Evolutionary conservation across 2,329 filamentous ascomycete species (phyloP).

Genomic region (Albifimbria verrucaria): DNA sequence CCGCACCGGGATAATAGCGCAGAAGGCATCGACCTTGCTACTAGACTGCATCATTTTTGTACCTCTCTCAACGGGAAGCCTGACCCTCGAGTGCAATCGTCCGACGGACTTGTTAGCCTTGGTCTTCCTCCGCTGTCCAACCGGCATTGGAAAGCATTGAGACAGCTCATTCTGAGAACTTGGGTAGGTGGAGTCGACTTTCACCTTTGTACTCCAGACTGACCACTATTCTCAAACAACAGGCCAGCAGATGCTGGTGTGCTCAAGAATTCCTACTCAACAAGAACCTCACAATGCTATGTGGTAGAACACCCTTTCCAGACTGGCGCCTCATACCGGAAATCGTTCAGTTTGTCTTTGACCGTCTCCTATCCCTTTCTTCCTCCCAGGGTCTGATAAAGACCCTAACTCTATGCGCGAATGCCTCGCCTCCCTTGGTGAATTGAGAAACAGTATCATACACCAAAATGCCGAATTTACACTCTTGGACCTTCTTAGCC

Average conservation of each 20-base stretch:
- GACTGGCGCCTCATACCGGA: background rate
- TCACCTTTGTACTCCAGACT: background rate
- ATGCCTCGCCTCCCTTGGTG: background rate
- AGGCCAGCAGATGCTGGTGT: slow-evolving; percentile 3
- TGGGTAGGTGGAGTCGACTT: background rate
- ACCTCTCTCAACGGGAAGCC: background rate
- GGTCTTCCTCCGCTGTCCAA: background rate
- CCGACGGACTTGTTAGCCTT: background rate
- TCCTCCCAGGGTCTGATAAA: background rate
- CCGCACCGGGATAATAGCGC: background rate
- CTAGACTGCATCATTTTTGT: background rate
- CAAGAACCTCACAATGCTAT: background rate
- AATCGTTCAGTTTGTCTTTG: slow-evolving; percentile 1
- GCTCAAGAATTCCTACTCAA: slow-evolving; percentile 4
- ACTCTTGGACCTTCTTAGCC: background rate
- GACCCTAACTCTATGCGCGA: background rate
- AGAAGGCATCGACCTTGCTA: background rate
- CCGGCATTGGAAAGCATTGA: background rate
- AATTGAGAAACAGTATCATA: background rate
- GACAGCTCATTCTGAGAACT: background rate
- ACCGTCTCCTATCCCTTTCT: background rate
- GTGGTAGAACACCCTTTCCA: background rate
- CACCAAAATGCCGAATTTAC: background rate
- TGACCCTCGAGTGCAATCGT: background rate
- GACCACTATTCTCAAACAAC: background rate